Conservation (phyloP, 2,329 filamentous ascomycete species). For the Aspergillus tamarii region DNA sequence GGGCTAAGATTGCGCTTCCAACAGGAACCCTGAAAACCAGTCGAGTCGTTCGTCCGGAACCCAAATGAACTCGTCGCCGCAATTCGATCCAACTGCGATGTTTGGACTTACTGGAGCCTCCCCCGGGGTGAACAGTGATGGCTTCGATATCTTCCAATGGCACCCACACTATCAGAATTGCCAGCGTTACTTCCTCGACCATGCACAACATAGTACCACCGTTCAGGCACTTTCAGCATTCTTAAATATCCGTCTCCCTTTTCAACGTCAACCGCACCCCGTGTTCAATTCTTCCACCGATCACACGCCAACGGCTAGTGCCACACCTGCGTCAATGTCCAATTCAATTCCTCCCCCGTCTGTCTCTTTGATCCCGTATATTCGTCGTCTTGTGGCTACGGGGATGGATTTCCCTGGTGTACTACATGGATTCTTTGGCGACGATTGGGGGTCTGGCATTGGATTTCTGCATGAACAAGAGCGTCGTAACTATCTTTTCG, state of each 20-base stretch:
- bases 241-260: slow-evolving; percentile 89
- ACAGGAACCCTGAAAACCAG: slow-evolving; percentile 25
- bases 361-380: slow-evolving; percentile 81
- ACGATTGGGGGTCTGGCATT: slow-evolving; percentile 81
- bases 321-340: slow-evolving; percentile 41
- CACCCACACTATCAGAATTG: slow-evolving; percentile 89
- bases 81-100: slow-evolving; percentile 43
- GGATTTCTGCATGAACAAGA: slow-evolving; percentile 85
- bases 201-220: slow-evolving; percentile 78
- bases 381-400: slow-evolving; percentile 85
- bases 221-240: slow-evolving; percentile 89
- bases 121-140: slow-evolving; percentile 44
- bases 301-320: slow-evolving; percentile 47
- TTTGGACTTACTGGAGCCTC: slow-evolving; percentile 41
- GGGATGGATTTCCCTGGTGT: slow-evolving; percentile 85
- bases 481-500: slow-evolving; percentile 90
- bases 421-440: slow-evolving; percentile 96
- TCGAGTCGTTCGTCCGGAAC: slow-evolving; percentile 20
- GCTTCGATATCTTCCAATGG: slow-evolving; percentile 80
- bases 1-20: slow-evolving; percentile 18
- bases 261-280: slow-evolving; percentile 66
- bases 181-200: slow-evolving; percentile 86
- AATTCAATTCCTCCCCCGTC: slow-evolving; percentile 41
- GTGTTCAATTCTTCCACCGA: slow-evolving; percentile 44
- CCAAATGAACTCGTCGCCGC: slow-evolving; percentile 35